phyloP scores from a whole-genome alignment of 495 filamentous ascomycete species.

The Penicillium parvum region DNA sequence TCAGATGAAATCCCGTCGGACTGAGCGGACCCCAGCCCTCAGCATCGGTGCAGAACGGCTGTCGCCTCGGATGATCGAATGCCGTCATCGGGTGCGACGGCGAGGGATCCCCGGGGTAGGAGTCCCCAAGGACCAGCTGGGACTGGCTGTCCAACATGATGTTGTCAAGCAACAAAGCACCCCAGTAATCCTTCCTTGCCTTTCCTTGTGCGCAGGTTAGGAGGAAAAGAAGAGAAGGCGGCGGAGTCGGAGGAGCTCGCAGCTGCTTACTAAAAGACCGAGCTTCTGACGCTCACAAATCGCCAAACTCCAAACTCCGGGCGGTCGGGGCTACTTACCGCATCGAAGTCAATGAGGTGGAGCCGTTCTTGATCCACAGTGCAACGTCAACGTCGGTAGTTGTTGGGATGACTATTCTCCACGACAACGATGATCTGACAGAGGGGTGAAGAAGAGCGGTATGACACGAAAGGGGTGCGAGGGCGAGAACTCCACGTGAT shows the following conservation, averaged over 20 bases:
- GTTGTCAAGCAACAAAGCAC: slow-evolving; percentile 17
- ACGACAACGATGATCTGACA: background rate
- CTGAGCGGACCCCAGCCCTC: slow-evolving; percentile 97
- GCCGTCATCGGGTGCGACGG: slow-evolving; percentile 28
- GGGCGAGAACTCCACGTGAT: too few relatives aligned
- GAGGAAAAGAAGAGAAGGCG: slow-evolving; percentile 8
- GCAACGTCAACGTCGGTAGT: background rate
- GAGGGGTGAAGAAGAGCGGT: too few relatives aligned
- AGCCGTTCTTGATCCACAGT: background rate
- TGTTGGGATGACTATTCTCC: background rate
- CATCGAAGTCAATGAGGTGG: background rate
- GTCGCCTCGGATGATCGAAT: slow-evolving; percentile 33
- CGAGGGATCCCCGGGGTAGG: slow-evolving; percentile 25
- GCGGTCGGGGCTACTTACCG: slow-evolving; percentile 4
- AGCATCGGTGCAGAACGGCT: slow-evolving; percentile 76
- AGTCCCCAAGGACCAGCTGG: slow-evolving; percentile 40
- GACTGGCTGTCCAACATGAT: slow-evolving; percentile 45
- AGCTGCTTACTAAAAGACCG: slow-evolving; percentile 25
- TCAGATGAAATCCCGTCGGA: slow-evolving; percentile 80
- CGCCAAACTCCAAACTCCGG: background rate
- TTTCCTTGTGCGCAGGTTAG: slow-evolving; percentile 4
- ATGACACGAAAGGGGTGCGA: too few relatives aligned
- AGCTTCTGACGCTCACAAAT: slow-evolving; percentile 6
- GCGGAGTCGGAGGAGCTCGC: slow-evolving; percentile 7
- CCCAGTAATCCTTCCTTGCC: slow-evolving; percentile 14